Conservation (phyloP, 495 filamentous ascomycete species). For the Parathielavia hyrcaniae region DNA sequence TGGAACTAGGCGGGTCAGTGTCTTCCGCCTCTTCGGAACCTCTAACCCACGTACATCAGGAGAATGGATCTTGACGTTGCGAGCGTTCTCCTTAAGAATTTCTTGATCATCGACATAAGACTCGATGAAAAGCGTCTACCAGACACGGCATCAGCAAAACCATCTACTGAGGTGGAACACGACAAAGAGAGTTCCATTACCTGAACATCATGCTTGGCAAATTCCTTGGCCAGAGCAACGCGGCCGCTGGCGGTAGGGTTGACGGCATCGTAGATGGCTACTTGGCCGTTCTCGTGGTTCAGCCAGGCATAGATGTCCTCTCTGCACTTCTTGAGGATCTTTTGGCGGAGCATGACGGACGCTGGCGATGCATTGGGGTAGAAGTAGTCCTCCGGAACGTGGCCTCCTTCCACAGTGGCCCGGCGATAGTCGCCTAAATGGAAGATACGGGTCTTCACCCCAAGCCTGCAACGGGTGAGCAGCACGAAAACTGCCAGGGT, state of each 20-base stretch:
- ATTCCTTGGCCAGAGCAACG: constrained; percentile 84
- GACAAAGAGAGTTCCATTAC: constrained; percentile 44
- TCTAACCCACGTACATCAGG: constrained; percentile 60
- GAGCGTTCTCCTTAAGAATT: constrained; percentile 95
- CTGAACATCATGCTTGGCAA: constrained; percentile 90
- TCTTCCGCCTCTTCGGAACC: background rate
- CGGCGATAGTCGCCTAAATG: constrained; percentile 96
- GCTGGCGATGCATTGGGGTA: constrained; percentile 86
- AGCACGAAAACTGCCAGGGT: background rate
- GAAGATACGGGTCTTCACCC: constrained; percentile 96
- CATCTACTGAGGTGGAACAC: background rate
- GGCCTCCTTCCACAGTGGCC: constrained; percentile 76
- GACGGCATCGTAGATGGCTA: constrained; percentile 99
- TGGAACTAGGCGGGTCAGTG: constrained; percentile 57
- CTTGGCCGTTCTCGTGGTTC: constrained; percentile 94
- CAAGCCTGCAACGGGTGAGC: constrained; percentile 57
- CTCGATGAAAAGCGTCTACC: constrained; percentile 88
- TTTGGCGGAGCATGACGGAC: constrained; percentile 84
- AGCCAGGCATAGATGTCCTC: constrained; percentile 96
- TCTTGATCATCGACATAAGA: constrained; percentile 87
- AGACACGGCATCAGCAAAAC: constrained; percentile 9
- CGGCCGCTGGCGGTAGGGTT: constrained; percentile 83
- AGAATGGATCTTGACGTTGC: constrained; percentile 96
- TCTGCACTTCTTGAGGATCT: constrained; percentile 94
- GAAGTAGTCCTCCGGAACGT: constrained; percentile 97